Evolutionary conservation across 768 basidiomycete genomes (phyloP), one percentile per base, ranked within the genome.

Genomic region (Leccinum olivaceopallidum): DNA sequence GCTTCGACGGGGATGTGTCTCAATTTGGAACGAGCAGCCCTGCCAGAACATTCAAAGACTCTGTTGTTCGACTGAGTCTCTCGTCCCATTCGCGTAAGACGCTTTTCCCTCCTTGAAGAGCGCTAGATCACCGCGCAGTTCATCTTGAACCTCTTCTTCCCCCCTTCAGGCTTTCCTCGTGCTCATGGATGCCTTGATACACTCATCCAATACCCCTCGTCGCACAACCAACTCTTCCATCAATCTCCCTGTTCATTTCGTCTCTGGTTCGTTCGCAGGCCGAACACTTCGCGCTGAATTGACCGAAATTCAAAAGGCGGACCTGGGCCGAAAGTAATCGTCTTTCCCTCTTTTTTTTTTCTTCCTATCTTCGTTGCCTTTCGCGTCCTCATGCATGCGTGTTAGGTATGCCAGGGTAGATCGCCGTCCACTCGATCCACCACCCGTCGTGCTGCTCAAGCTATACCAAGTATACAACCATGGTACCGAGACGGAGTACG

Each of bases 351-450:
- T 14, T 9, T 28, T 55, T 53, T n/a, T 22, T 53, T 62, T 59
- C 48, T 53, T 10, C 28, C 30, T 42, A 36, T 36, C 37, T 39
- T 37, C 36, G 36, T 39, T 39, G 37, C 37, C 32, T 12, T 42
- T 42, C 39, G 16, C 22, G 48, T 24, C 14, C 49, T 50, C 16
- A 50, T 50, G 16, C 49, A 0, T 26, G 26, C 24, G 14, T 26
- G 24, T 50, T 70, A 87, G 82, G 72, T 87, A 78, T 73, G 86
- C 79, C 54, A 82, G 75, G 71, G 83, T 84, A 44, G 84, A 89
- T 76, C 79, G 87, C 39, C 79, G 88, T 24, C 87, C 87, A 6
- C 78, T 89, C 48, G 87, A 89, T 70, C 88, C 87, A 5, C 88
- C 88, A 0, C 88, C 88, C 0, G 78, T 80, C 60, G 77, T 80